Evolutionary conservation across 352 stramenopile genomes (phyloP), one percentile per base, ranked within the genome.

Genomic region (Pilasporangium apinafurcum): DNA sequence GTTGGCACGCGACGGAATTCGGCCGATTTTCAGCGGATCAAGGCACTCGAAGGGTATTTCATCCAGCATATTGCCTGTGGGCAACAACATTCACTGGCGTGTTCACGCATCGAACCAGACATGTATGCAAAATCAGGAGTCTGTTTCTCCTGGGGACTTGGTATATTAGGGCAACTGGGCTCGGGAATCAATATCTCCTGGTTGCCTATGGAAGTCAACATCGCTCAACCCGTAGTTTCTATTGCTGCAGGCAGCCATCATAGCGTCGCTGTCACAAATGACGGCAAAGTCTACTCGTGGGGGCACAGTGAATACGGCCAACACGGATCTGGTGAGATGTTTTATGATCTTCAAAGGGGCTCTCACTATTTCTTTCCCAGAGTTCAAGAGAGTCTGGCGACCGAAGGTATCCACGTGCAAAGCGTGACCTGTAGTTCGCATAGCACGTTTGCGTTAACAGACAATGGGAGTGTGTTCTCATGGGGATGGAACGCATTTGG

Each of bases 401-500:
- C 62, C 16, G 55, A 84, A 17, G 56, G 50, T 20, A 44, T 74
- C 8, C 48, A 20, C 0, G 65, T 75, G 0, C 51, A 48, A 14
- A 49, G 45, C 21, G 65, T 76, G 8, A 51, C 65, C 12, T 92
- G 80, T 45, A 86, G 77, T 28, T 83, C 73, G 0, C 78, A 92
- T 52, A 84, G 68, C 41, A 92, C 80, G 20, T 84, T 92, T 26
- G 80, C 61, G 14, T 36, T 90, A 8, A 59, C 63, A 5, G 41
- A 43, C 0, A 68, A 84, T 46, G 74, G 71, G 1, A 62, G 41
- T 3, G 62, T 93, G 22, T 90, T 83, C 53, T 86, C 79, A n/a
- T 96, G 83, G 82, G 86, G 86, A 8, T 92, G 79, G 79, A 92
- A 92, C 35, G 71, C 74, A 1, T 92, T 89, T 16, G 79, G 79